Percentiles rank a stretch among this genome's conserved stretches.
Conservation (phyloP, 805 yeast species). For the Metschnikowia santaceciliae region DNA sequence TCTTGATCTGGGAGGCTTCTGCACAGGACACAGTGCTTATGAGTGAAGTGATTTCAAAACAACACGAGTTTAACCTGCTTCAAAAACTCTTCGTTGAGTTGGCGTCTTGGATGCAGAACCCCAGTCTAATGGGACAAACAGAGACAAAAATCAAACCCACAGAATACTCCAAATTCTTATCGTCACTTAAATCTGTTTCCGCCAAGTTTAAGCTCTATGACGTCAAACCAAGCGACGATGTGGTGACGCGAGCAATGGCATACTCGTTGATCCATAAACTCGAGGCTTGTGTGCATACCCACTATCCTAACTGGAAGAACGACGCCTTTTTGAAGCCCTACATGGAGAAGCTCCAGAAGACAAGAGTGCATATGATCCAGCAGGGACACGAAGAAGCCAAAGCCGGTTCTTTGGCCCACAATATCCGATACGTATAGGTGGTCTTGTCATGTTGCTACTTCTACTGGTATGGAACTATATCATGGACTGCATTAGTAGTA, state of each 20-base stretch:
- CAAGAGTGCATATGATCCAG: conserved; percentile 8
- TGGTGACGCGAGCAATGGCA: conserved; percentile 12
- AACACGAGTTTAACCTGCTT: conserved; percentile 18
- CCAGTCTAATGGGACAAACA: not conserved
- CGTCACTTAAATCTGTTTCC: conserved; percentile 30
- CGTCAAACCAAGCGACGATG: conserved; percentile 5
- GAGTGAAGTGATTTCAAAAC: conserved; percentile 15
- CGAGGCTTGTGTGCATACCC: conserved; percentile 7
- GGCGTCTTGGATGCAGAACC: conserved; percentile 14
- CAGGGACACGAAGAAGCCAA: not conserved
- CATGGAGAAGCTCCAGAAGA: conserved; percentile 2
- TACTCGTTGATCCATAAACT: conserved; percentile 15
- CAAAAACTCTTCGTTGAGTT: conserved; percentile 26
- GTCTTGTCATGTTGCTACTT: too few species aligned
- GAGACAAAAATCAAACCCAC: too few species aligned
- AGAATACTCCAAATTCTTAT: conserved; percentile 18
- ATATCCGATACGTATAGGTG: not conserved
- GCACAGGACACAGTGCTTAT: conserved; percentile 11
- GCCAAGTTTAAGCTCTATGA: conserved; percentile 27
- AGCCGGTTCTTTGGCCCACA: conserved; percentile 2
- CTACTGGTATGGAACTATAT: too few species aligned
- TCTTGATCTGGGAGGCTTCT: conserved; percentile 39
- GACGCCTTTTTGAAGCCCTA: not conserved
- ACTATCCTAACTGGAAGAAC: not conserved
- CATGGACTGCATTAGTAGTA: too few species aligned